A percentile compares a stretch with the other conserved stretches of the same genome.
Evolutionary conservation across 768 basidiomycete genomes (phyloP).

Genomic region (Cubamyces sp.): DNA sequence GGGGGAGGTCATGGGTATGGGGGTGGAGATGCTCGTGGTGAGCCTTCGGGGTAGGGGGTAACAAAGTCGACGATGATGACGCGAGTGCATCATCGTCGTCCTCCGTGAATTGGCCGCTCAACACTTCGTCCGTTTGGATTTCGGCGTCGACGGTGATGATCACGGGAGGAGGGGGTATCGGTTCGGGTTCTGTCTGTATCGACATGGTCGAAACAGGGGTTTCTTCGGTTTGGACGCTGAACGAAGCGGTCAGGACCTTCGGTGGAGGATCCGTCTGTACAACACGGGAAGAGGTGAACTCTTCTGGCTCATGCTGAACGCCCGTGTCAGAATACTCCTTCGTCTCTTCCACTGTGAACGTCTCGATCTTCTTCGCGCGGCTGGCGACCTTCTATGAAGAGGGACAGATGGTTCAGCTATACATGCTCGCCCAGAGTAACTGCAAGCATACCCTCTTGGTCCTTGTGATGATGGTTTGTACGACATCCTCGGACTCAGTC

Average conservation of each 20-base stretch:
- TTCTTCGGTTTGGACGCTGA: constrained; percentile 62
- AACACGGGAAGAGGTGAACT: constrained; percentile 48
- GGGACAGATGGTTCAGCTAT: not conserved
- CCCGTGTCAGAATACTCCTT: constrained; percentile 79
- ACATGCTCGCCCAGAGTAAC: not conserved
- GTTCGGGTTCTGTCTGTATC: constrained; percentile 46
- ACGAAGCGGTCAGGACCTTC: constrained; percentile 48
- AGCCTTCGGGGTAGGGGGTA: constrained; percentile 71
- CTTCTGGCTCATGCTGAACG: constrained; percentile 68
- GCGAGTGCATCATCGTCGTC: constrained; percentile 59
- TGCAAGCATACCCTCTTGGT: constrained; percentile 64
- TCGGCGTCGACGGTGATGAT: constrained; percentile 53
- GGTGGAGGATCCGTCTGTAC: constrained; percentile 69
- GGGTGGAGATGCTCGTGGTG: constrained; percentile 41
- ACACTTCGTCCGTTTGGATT: constrained; percentile 63
- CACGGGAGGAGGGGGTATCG: constrained; percentile 32
- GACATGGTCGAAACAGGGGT: constrained; percentile 31
- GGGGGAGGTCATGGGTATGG: constrained; percentile 60
- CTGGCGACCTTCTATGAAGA: constrained; percentile 64
- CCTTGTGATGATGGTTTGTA: constrained; percentile 88
- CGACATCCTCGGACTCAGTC: constrained; percentile 73
- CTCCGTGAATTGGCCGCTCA: constrained; percentile 42
- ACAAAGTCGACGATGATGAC: constrained; percentile 74
- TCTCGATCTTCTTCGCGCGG: constrained; percentile 56
- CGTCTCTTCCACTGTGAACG: constrained; percentile 54